A percentile compares a stretch with the other conserved stretches of the same genome.
Evolutionary conservation across 2,329 filamentous ascomycete genomes (phyloP).

Genomic region (Colletotrichum siamense): DNA sequence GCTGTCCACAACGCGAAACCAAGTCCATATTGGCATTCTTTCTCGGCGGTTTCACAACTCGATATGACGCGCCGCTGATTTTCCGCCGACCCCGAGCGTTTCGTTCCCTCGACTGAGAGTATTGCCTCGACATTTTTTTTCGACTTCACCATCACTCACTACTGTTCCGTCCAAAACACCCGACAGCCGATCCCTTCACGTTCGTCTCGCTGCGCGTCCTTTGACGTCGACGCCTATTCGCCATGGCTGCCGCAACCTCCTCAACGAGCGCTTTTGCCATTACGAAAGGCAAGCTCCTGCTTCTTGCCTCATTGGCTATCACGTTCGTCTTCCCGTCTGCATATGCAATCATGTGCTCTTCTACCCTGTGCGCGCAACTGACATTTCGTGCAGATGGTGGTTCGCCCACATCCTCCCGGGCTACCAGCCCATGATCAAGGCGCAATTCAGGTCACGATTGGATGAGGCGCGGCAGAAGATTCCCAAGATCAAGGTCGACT

Average conservation of each 20-base stretch:
- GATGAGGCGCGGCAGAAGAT: slow-evolving; percentile 45
- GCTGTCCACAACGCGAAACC: slow-evolving; percentile 2
- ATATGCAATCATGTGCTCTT: not conserved
- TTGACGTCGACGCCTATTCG: not conserved
- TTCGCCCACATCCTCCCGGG: slow-evolving; percentile 47
- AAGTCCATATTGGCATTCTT: not conserved
- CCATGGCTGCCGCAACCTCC: slow-evolving; percentile 20
- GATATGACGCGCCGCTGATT: slow-evolving; percentile 7
- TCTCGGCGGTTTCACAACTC: slow-evolving; percentile 14
- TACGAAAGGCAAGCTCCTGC: slow-evolving; percentile 39
- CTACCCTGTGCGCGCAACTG: not conserved
- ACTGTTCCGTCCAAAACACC: not conserved
- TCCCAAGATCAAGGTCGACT: slow-evolving; percentile 45
- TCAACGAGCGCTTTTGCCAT: slow-evolving; percentile 30
- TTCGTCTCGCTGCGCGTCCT: not conserved
- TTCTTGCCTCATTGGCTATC: slow-evolving; percentile 38
- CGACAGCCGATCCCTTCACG: not conserved
- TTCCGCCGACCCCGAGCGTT: not conserved
- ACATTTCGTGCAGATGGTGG: slow-evolving; percentile 46
- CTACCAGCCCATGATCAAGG: slow-evolving; percentile 48
- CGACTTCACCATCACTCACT: not conserved
- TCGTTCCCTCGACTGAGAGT: not conserved
- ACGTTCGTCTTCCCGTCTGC: slow-evolving; percentile 37
- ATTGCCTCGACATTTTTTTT: not conserved
- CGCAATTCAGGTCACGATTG: slow-evolving; percentile 40